Evolutionary conservation across 2,329 filamentous ascomycete genomes (phyloP), one percentile per base, ranked within the genome.

Genomic region (Cryphonectria nitschkei): DNA sequence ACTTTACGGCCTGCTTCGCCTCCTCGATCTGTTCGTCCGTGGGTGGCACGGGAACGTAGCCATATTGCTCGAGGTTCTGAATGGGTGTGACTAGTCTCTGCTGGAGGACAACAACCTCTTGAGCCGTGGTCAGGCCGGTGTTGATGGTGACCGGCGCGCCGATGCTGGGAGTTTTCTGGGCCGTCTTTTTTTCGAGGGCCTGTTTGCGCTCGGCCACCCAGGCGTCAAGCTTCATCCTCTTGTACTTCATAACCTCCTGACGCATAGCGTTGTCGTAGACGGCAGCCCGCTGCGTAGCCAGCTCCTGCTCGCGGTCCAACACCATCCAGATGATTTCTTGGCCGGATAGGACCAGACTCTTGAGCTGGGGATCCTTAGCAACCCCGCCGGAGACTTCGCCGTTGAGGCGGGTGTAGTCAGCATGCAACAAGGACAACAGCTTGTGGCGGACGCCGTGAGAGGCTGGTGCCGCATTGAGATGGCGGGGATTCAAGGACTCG

Each of bases 181-280:
- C 78, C 71, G 61, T 75, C 70, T 77, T 77, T 71, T 81, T 76
- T 8, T 73, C 69, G 22, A 75, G 75, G 1, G 75, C 78, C 43
- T 85, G 82, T 67, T 77, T 79, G 63, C 88, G 83, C 73, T 91
- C 89, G 41, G 88, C 85, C 72, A 88, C 87, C 93, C 95, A 98
- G 63, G 93, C 87, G 3, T 86, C 84, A 3, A 89, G 77, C 0
- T 84, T 84, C 92, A 97, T 95, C 73, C 91, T 92, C 77, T 92
- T 93, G 77, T 94, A 90, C 60, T 86, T 85, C 75, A 92, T 86
- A 71, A 98, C 91, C 46, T 90, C 90, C 74, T 94, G 92, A 78
- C 95, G 97, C 79, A 98, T 89, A 37, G 94, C 84, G 76, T 97
- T 97, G 9, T 87, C 84, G 77, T 99, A 99, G 39, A 98, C 89